Evolutionary conservation across 2,329 filamentous ascomycete species (phyloP).

Genomic region (Fusarium sp.): DNA sequence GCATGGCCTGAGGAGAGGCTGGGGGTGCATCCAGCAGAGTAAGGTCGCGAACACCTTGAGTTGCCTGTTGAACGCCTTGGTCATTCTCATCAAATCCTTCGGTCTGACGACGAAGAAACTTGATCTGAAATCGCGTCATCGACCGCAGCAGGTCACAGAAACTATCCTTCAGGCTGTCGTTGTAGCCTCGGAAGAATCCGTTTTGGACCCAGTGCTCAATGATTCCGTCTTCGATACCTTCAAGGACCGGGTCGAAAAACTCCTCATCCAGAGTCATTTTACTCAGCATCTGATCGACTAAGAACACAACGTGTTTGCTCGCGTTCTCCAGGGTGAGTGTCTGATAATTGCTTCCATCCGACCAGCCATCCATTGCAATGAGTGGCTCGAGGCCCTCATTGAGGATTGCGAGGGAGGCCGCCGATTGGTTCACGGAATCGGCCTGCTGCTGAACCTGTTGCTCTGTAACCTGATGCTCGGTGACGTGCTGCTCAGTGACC

Average conservation of each 20-base stretch:
- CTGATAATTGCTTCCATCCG: constrained; percentile 4
- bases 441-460: not conserved
- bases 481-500: too few relatives aligned
- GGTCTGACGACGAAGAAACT: not conserved
- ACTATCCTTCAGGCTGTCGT: constrained; percentile 41
- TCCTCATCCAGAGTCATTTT: constrained; percentile 16
- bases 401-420: constrained; percentile 8
- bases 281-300: constrained; percentile 14
- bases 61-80: constrained; percentile 15
- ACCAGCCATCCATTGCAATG: constrained; percentile 27
- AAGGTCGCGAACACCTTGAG: not conserved
- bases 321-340: not conserved
- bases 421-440: not conserved
- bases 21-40: not conserved
- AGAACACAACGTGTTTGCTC: not conserved
- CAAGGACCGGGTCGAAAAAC: constrained; percentile 31
- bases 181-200: constrained; percentile 38
- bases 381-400: not conserved
- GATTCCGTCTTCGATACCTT: constrained; percentile 43
- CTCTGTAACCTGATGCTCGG: too few relatives aligned
- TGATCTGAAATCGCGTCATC: constrained; percentile 11
- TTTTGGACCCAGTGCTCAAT: constrained; percentile 43
- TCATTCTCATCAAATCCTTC: not conserved
- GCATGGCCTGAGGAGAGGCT: not conserved
- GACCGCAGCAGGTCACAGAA: constrained; percentile 38